A percentile compares a stretch with the other conserved stretches of the same genome.
Evolutionary conservation across 75 land plant species (phyloP).

Genomic region (Larix kaempferi): DNA sequence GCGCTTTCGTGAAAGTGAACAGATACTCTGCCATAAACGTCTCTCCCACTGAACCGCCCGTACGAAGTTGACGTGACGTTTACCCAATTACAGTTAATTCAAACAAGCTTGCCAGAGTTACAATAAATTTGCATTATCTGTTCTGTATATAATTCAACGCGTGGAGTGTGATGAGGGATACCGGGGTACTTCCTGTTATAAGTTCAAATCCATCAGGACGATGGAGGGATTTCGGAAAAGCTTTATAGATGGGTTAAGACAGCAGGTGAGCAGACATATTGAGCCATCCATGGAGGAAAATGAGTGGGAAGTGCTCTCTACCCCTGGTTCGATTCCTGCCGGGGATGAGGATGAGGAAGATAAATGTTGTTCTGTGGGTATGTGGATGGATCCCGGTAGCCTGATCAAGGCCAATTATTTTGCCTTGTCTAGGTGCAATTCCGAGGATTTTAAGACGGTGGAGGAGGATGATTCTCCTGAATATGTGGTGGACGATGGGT

Average conservation of each 20-base stretch:
- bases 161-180: too few species aligned
- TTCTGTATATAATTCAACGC: not conserved
- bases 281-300: not conserved
- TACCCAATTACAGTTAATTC: not conserved
- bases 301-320: not conserved
- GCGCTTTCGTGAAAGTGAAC: too few species aligned
- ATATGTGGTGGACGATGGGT: not conserved
- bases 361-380: not conserved
- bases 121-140: not conserved
- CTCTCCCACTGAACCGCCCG: not conserved
- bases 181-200: too few species aligned
- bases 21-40: too few species aligned
- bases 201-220: not conserved
- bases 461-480: not conserved
- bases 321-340: not conserved
- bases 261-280: not conserved
- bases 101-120: too few species aligned
- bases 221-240: not conserved
- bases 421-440: not conserved
- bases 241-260: not conserved
- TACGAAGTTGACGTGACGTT: constrained; percentile 3
- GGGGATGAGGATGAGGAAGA: not conserved
- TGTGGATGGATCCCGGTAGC: not conserved
- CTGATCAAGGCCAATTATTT: constrained; percentile 1
- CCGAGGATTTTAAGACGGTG: not conserved